Base-by-base conservation (phyloP, 371 early-diverging fungal species). In the Actinomortierella ambigua region DNA sequence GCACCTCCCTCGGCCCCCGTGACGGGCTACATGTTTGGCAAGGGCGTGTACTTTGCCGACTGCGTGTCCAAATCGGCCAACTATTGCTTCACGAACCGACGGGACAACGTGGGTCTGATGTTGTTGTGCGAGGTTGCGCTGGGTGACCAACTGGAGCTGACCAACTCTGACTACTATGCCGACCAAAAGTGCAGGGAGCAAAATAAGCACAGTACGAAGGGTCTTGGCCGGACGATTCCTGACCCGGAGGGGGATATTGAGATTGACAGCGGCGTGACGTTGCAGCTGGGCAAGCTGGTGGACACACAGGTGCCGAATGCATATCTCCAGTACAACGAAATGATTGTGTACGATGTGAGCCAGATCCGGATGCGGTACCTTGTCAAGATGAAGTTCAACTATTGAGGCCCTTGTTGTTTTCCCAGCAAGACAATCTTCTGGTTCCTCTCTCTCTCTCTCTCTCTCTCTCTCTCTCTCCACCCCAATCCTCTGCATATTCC, bases 31-130 rank as follows among this genome's bases (percentile, higher is more conserved):
- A 85, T 85, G 88, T 90, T 90, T 66, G 90, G 88, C 40, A 90
- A 90, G 59, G 89, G 88, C 5, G 82, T 87, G 13, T 90, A 90
- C 66, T 88, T 90, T 73, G 90, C 89, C 1, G 87, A 90, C 67
- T 82, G 83, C 77, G 87, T 86, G 20, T 81, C 81, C 24, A 88
- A 85, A 63, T 82, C 84, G 1, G 88, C 89, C 47, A 86, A 86
- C 76, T 88, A 89, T 65, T 88, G 89, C 65, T 82, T 57, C 68
- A 79, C 85, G 3, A 52, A 22, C 40, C 56, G 20, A 0, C 0
- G 0, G 0, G 65, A 77, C 61, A 61, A 73, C 40, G 77, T 77
- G 14, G 88, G 85, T 3, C 61, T 89, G 24, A 77, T 89, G 70
- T 64, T 88, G 11, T 73, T 89, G 27, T 88, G 86, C 50, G 90